Base-by-base conservation (phyloP, 75 land plant species). In the Ceratopteris richardii region DNA sequence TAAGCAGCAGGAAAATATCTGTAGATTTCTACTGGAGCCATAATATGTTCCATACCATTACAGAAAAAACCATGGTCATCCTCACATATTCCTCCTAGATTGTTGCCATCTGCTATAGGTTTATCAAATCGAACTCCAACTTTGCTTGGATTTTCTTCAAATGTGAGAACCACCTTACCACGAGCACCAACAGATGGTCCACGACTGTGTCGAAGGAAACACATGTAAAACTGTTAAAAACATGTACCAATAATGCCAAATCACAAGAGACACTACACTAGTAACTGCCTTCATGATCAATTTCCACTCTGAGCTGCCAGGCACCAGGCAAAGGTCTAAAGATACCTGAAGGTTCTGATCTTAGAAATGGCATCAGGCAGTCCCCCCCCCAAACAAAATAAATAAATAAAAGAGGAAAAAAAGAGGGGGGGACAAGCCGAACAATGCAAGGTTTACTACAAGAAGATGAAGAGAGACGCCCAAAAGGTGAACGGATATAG, bases 41-140 rank as follows among this genome's bases (percentile, higher is more conserved):
- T 14, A 46, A 5, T 14, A 46, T 46, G n/a, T 14, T 46, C n/a
- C 56, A 19, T 5, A 54, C 56, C 82, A 46, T 70, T 23, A 51
- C 87, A 87, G 46, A 78, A 87, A 64, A 83, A 83, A 18, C 91
- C 91, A 66, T 81, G 82, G 63, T 74, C 72, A 36, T 67, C 82
- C 73, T 83, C 91, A 73, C 91, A 87, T 29, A 72, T 59, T 37
- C 84, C 84, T 9, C 91, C 87, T 55, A 87, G 82, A 56, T 84
- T 67, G 47, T 64, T 68, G 17, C 91, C 91, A 1, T 71, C 91
- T 31, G 87, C 77, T 33, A 87, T 68, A 37, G 80, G 47, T 36
- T 60, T 67, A 40, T 87, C 91, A 78, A 87, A 87, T 70, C 84
- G 69, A 24, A 87, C 87, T 13, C 87, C 91, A 62, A 87, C 64